phyloP scores from a whole-genome alignment of 306 rosid species.

The Chamaecrista fasciculata region DNA sequence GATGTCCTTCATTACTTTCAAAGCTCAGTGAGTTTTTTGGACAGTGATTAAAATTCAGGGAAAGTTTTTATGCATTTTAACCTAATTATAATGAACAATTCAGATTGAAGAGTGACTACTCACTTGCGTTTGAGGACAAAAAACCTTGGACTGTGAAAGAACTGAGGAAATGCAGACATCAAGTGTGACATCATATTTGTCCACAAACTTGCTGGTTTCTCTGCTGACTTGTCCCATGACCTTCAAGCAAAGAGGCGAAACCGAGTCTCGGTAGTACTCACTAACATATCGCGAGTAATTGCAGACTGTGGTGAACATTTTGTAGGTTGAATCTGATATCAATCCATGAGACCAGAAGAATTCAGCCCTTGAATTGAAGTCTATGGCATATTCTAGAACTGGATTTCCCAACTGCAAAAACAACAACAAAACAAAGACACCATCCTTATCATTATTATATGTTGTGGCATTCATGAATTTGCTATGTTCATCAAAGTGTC shows the following conservation, averaged over 20 bases:
- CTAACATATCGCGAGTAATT: conserved; percentile 51
- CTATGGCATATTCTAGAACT: conserved; percentile 43
- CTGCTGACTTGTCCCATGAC: conserved; percentile 66
- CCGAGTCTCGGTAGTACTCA: conserved; percentile 40
- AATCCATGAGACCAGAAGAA: conserved; percentile 59
- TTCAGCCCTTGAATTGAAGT: conserved; percentile 52
- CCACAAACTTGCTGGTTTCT: conserved; percentile 78
- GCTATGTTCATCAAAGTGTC: too few species aligned
- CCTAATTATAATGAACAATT: too few species aligned
- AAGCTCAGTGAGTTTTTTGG: too few species aligned
- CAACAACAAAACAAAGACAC: conserved; percentile 36
- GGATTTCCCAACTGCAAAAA: conserved; percentile 56
- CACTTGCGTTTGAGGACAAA: conserved; percentile 58
- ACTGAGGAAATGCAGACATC: conserved; percentile 75
- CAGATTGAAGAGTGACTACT: conserved; percentile 22
- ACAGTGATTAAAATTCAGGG: too few species aligned
- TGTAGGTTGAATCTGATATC: conserved; percentile 44
- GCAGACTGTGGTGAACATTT: conserved; percentile 46
- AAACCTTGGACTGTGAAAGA: conserved; percentile 53
- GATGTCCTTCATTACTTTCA: too few species aligned
- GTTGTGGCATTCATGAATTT: too few species aligned
- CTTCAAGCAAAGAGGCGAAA: conserved; percentile 50
- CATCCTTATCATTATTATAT: too few species aligned
- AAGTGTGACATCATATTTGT: conserved; percentile 78
- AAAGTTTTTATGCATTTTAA: too few species aligned